Conservation (phyloP, 2,329 filamentous ascomycete genomes). For the Drechslerella stenobrocha region DNA sequence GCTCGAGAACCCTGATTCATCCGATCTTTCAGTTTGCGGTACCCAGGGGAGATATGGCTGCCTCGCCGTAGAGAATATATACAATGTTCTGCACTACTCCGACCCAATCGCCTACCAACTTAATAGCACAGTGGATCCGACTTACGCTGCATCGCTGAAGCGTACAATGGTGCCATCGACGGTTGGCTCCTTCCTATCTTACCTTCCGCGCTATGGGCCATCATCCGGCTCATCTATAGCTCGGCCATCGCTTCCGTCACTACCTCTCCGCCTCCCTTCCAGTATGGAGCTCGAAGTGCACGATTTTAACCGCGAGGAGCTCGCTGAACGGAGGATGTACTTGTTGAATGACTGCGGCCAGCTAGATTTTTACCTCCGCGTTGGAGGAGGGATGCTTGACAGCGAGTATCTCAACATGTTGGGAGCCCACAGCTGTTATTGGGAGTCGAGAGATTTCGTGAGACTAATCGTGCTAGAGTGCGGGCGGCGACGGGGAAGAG, state of each 20-base stretch:
- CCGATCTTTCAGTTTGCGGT: conserved; percentile 71
- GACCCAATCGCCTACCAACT: conserved; percentile 85
- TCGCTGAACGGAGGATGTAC: conserved; percentile 84
- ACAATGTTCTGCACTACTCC: conserved; percentile 81
- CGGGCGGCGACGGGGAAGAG: conserved; percentile 57
- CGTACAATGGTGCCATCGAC: conserved; percentile 77
- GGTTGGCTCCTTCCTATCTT: conserved; percentile 64
- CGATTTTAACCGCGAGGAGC: conserved; percentile 87
- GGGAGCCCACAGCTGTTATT: conserved; percentile 92
- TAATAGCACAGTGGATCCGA: conserved; percentile 83
- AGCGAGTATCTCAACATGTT: conserved; percentile 98
- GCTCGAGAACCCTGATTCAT: conserved; percentile 62
- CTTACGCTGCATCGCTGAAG: conserved; percentile 76
- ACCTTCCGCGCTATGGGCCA: conserved; percentile 52
- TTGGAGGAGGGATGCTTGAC: conserved; percentile 82
- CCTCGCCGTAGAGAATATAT: conserved; percentile 90
- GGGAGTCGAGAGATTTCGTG: conserved; percentile 85
- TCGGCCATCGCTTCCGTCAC: conserved; percentile 15
- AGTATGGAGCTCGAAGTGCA: conserved; percentile 92
- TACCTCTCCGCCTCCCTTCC: conserved; percentile 60
- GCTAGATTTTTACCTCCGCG: conserved; percentile 84
- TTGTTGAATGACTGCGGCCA: conserved; percentile 95
- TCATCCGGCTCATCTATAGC: conserved; percentile 52
- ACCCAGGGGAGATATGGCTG: conserved; percentile 81
- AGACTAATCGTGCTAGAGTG: conserved; percentile 86